Evolutionary conservation across 1,284 basidiomycete species (phyloP).

Genomic region (Papiliotrema laurentii): DNA sequence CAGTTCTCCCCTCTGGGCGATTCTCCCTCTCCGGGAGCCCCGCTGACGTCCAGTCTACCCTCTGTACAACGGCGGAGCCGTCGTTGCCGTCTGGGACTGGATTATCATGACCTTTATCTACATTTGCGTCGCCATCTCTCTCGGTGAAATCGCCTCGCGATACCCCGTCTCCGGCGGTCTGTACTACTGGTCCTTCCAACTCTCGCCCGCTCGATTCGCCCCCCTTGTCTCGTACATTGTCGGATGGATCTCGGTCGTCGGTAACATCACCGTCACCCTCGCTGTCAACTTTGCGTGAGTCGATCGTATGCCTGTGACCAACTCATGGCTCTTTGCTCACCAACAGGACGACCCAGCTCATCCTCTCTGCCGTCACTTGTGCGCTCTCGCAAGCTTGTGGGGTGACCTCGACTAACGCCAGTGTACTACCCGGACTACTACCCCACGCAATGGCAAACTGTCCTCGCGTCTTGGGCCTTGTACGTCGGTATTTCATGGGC

Average conservation of each 20-base stretch:
- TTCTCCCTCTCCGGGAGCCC: too few species aligned
- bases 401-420: slow-evolving; percentile 1
- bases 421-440: slow-evolving; percentile 28
- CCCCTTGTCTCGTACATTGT: slow-evolving; percentile 47
- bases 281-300: slow-evolving; percentile 48
- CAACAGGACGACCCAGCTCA: slow-evolving; percentile 46
- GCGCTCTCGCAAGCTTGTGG: neutral
- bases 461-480: slow-evolving; percentile 41
- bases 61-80: slow-evolving; percentile 30
- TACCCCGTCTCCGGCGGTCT: slow-evolving; percentile 49
- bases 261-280: slow-evolving; percentile 48
- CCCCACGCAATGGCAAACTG: slow-evolving; percentile 28
- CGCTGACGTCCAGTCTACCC: slow-evolving; percentile 22
- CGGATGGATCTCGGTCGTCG: slow-evolving; percentile 49
- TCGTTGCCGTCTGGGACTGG: slow-evolving; percentile 44
- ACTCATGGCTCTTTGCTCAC: neutral
- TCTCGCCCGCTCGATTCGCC: slow-evolving; percentile 38
- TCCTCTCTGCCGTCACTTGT: slow-evolving; percentile 32
- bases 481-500: slow-evolving; percentile 1
- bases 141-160: slow-evolving; percentile 49
- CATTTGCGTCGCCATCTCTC: slow-evolving; percentile 47
- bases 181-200: slow-evolving; percentile 50
- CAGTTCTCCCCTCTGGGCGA: too few species aligned
- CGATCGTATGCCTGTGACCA: neutral
- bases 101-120: slow-evolving; percentile 48